Base-by-base conservation (phyloP, 768 basidiomycete genomes). In the Cystobasidium ongulense region DNA sequence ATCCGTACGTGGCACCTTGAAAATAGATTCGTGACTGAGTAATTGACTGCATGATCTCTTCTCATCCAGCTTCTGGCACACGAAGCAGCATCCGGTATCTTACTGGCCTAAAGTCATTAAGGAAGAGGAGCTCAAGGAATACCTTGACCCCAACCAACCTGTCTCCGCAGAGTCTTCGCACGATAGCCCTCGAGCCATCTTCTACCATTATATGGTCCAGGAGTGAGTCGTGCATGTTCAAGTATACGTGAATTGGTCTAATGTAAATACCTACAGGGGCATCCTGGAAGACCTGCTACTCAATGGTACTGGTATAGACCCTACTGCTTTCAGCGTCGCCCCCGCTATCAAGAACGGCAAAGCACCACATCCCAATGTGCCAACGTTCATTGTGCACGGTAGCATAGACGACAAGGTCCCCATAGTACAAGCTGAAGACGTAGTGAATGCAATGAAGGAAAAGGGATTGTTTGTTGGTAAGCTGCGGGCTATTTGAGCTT, bases 371-470 rank as follows among this genome's bases (percentile, higher is more conserved):
- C 75, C 63, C 63, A 64, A 64, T 46, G 63, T 64, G 23, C 75
- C 73, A 0, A 61, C 65, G 1, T 76, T 63, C 57, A 43, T 76
- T 29, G 63, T 74, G 1, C 73, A 76, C 53, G 75, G 75, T 50
- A 77, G 72, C 35, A 74, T 72, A n/a, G 76, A 77, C 36, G 76
- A 77, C 73, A 77, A 77, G 46, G 75, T 77, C 1, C 73, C 73
- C 1, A 62, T 71, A 8, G 29, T 29, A 0, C 76, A 76, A 52
- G 25, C 74, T 27, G 39, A 75, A 25, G 74, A 74, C 23, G 76
- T 76, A 13, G 68, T 74, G 29, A 59, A 74, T 27, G 76, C 73
- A 63, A 29, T 76, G 43, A 36, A 70, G 61, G 67, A 23, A 52
- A 59, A 43, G 29, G 46, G 59, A 17, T 23, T 64, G 33, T 38